Conservation (phyloP, 176 grass and related monocot species). For the Raddia distichophylla region DNA sequence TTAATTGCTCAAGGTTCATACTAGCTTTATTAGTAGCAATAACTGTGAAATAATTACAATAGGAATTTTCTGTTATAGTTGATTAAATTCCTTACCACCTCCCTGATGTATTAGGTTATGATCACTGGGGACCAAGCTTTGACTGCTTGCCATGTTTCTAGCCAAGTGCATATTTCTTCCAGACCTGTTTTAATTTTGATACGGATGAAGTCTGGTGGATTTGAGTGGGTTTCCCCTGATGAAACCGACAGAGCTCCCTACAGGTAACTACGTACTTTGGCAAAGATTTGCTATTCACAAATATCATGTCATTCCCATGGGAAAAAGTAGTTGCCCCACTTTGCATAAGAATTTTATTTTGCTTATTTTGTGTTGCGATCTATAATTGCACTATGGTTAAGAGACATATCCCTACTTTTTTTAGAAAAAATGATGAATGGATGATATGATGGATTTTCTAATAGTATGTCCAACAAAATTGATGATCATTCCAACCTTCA, state of each 20-base stretch:
- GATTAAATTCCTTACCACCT: constrained; percentile 36
- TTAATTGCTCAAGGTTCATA: constrained; percentile 10
- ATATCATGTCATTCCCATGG: constrained; percentile 1
- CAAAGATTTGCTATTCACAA: constrained; percentile 19
- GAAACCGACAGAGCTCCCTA: constrained; percentile 82
- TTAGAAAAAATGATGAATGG: neutral
- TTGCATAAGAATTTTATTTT: constrained; percentile 28
- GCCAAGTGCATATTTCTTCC: constrained; percentile 90
- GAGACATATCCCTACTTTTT: neutral
- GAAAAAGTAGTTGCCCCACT: neutral
- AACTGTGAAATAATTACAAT: constrained; percentile 4
- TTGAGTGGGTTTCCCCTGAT: constrained; percentile 94
- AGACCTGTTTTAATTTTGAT: constrained; percentile 85
- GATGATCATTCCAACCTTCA: neutral
- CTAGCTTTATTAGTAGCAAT: constrained; percentile 3
- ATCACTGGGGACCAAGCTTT: constrained; percentile 97
- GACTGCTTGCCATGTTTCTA: constrained; percentile 96
- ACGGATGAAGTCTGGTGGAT: constrained; percentile 50
- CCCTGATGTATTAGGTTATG: constrained; percentile 73
- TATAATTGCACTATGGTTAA: neutral
- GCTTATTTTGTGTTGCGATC: constrained; percentile 22
- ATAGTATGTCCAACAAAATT: neutral
- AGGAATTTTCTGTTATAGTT: constrained; percentile 28
- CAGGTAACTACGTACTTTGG: constrained; percentile 54
- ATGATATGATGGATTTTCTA: neutral